phyloP scores from a whole-genome alignment of 2,329 filamentous ascomycete species.

The Huntiella savannae region DNA sequence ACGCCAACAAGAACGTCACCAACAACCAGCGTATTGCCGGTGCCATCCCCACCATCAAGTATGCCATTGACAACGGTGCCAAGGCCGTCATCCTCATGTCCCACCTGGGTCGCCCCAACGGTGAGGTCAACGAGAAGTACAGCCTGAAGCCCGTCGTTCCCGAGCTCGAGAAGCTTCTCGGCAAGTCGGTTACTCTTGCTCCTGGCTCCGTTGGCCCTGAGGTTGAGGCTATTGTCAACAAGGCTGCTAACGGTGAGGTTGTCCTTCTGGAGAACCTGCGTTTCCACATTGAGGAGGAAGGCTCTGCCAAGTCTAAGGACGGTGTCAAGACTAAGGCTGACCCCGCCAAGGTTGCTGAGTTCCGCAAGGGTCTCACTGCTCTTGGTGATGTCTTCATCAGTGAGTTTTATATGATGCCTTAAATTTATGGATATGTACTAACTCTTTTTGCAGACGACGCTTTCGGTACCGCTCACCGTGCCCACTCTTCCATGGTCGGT shows the following conservation, averaged over 20 bases:
- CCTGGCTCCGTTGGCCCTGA: constrained; percentile 79
- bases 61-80: constrained; percentile 74
- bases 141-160: constrained; percentile 79
- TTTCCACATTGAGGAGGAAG: constrained; percentile 97
- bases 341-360: constrained; percentile 76
- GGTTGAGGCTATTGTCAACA: constrained; percentile 76
- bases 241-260: constrained; percentile 61
- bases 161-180: constrained; percentile 78
- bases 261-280: constrained; percentile 93
- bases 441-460: constrained; percentile 38
- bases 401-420: constrained; percentile 26
- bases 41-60: constrained; percentile 86
- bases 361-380: constrained; percentile 85
- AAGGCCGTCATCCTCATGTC: constrained; percentile 96
- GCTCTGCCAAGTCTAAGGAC: constrained; percentile 77
- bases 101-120: constrained; percentile 89
- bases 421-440: background rate
- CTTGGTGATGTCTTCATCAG: constrained; percentile 94
- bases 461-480: constrained; percentile 94
- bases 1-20: constrained; percentile 80
- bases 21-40: constrained; percentile 98
- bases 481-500: constrained; percentile 98
- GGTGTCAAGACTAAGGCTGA: constrained; percentile 98
- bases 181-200: constrained; percentile 70
- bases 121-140: constrained; percentile 79